Percentiles rank a stretch among this genome's conserved stretches.
Evolutionary conservation across 2,329 filamentous ascomycete genomes (phyloP).

Genomic region (Ophiostoma montium): DNA sequence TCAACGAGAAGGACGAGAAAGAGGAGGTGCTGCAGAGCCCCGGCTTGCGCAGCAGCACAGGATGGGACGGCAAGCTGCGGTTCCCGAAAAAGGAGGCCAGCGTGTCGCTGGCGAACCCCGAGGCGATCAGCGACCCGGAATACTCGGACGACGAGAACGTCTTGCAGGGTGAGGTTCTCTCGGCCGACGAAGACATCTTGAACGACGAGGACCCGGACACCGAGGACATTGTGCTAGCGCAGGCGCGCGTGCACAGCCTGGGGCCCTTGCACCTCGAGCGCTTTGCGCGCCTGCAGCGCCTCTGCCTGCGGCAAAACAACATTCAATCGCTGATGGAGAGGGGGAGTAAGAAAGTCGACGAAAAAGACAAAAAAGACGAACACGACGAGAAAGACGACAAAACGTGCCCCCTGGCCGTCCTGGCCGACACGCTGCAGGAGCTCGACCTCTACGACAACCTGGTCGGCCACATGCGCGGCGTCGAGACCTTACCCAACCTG

Average conservation of each 20-base stretch:
- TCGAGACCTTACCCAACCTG: constrained; percentile 65
- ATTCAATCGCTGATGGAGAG: constrained; percentile 51
- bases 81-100: constrained; percentile 34
- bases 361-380: constrained; percentile 19
- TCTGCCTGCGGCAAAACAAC: constrained; percentile 87
- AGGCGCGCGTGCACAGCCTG: constrained; percentile 70
- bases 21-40: constrained; percentile 19
- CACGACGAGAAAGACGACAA: constrained; percentile 16
- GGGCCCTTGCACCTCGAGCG: constrained; percentile 66
- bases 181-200: constrained; percentile 62
- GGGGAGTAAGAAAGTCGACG: not conserved
- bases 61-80: constrained; percentile 75
- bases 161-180: constrained; percentile 58
- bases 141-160: constrained; percentile 62
- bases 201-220: constrained; percentile 45
- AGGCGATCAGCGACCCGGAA: constrained; percentile 71
- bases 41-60: constrained; percentile 42
- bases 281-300: constrained; percentile 58
- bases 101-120: constrained; percentile 57
- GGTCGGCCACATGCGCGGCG: constrained; percentile 69
- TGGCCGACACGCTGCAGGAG: constrained; percentile 59
- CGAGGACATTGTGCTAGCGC: constrained; percentile 79
- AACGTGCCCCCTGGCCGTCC: constrained; percentile 33
- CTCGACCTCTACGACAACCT: constrained; percentile 96
- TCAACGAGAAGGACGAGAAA: no score